A percentile compares a stretch with the other conserved stretches of the same genome.
phyloP scores from a whole-genome alignment of 2,329 filamentous ascomycete species.

The Epichloe typhina region DNA sequence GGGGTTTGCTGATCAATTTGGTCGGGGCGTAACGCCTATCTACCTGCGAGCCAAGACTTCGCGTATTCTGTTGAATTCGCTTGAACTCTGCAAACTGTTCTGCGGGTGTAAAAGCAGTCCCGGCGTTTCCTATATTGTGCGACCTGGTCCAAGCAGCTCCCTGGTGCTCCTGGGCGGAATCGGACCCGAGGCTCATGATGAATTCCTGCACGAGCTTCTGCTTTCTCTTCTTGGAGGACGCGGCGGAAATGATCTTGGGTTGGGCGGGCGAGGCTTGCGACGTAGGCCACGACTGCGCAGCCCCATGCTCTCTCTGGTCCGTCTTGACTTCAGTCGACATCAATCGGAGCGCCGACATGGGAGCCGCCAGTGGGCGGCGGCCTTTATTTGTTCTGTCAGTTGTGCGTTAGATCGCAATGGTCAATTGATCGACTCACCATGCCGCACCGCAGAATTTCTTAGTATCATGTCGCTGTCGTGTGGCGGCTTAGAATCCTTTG shows the following conservation, averaged over 20 bases:
- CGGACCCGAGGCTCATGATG: constrained; percentile 21
- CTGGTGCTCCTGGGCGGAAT: constrained; percentile 22
- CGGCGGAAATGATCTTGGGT: constrained; percentile 9
- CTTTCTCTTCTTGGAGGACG: constrained; percentile 20
- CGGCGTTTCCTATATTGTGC: constrained; percentile 19
- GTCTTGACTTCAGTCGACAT: constrained; percentile 19
- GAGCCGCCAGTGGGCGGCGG: constrained; percentile 35
- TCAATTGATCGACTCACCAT: constrained; percentile 30
- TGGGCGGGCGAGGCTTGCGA: constrained; percentile 9
- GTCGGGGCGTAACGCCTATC: constrained; percentile 50
- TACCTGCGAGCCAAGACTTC: constrained; percentile 34
- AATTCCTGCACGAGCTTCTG: constrained; percentile 20
- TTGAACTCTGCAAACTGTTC: constrained; percentile 27
- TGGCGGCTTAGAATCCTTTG: neutral
- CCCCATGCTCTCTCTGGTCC: constrained; percentile 4
- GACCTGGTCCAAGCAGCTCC: constrained; percentile 20
- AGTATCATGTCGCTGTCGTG: constrained; percentile 35
- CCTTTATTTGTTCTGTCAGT: constrained; percentile 11
- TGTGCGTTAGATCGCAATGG: neutral
- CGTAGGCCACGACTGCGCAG: constrained; percentile 12
- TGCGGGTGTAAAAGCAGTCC: constrained; percentile 22
- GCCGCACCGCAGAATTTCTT: constrained; percentile 39
- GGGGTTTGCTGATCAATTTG: constrained; percentile 54
- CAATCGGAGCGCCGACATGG: constrained; percentile 23
- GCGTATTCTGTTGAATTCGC: constrained; percentile 28